Conservation (phyloP, 305 asterid genomes). For the Fraxinus angustifolia region DNA sequence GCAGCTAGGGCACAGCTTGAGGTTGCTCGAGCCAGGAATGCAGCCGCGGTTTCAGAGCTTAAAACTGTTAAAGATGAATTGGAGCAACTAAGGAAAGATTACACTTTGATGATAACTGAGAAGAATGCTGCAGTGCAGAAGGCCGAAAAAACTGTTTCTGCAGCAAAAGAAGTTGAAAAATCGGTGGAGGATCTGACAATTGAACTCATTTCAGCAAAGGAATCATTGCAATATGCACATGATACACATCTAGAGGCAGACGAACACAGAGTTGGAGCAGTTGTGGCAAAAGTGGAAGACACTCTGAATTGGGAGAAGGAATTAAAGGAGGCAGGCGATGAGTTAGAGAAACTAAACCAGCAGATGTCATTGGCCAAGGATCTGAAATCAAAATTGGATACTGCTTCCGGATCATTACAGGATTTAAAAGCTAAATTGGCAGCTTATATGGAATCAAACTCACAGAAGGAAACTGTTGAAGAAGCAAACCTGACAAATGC, state of each 20-base stretch:
- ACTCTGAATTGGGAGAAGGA: conserved; percentile 70
- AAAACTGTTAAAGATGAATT: conserved; percentile 55
- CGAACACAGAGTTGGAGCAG: conserved; percentile 77
- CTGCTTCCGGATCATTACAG: conserved; percentile 47
- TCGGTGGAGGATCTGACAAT: conserved; percentile 66
- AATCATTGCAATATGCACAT: conserved; percentile 71
- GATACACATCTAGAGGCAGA: conserved; percentile 83
- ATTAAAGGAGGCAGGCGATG: conserved; percentile 63
- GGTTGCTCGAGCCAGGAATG: conserved; percentile 78
- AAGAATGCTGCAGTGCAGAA: conserved; percentile 56
- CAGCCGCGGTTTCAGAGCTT: conserved; percentile 75
- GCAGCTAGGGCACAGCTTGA: conserved; percentile 97
- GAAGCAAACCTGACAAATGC: conserved; percentile 30
- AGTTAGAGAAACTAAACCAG: conserved; percentile 52
- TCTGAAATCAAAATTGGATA: conserved; percentile 51
- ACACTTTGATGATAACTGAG: conserved; percentile 46
- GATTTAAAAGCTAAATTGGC: conserved; percentile 68
- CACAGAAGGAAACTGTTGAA: conserved; percentile 30
- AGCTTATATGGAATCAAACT: conserved; percentile 74
- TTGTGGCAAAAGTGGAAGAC: conserved; percentile 76
- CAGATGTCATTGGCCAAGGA: conserved; percentile 54
- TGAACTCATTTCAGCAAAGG: conserved; percentile 70
- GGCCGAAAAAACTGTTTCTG: conserved; percentile 55
- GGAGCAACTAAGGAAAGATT: conserved; percentile 59
- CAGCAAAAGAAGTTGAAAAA: conserved; percentile 64